These are phyloP conservation scores for Cryptococcus sp. DNA, from an alignment of 1,284 basidiomycete genomes.

Conservation along the genomic window DNA sequence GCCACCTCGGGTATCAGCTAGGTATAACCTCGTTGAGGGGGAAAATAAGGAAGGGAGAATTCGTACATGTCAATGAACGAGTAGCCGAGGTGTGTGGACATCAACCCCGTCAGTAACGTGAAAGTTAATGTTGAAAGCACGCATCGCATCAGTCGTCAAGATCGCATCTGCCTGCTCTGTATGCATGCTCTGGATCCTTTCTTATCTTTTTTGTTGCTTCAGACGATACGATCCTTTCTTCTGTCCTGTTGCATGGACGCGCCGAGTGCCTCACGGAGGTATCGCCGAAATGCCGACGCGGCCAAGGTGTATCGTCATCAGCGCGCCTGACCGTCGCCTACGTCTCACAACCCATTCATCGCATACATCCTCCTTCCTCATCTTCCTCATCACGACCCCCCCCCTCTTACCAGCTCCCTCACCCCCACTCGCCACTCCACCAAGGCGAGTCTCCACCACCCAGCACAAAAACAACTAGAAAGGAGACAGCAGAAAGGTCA, in stretches of 20 bases:
- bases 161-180: too few relatives aligned
- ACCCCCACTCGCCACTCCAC: background rate
- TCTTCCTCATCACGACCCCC: background rate
- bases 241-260: too few relatives aligned
- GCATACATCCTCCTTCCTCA: background rate
- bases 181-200: too few relatives aligned
- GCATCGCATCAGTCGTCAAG: too few relatives aligned
- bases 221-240: background rate
- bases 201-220: background rate
- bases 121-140: too few relatives aligned
- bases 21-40: too few relatives aligned
- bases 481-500: background rate
- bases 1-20: too few relatives aligned
- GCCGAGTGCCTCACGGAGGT: too few relatives aligned
- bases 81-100: too few relatives aligned
- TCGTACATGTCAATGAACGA: too few relatives aligned
- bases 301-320: background rate
- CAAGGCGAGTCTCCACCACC: background rate
- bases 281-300: too few relatives aligned
- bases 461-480: background rate
- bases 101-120: background rate
- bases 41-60: too few relatives aligned
- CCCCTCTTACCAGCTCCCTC: background rate
- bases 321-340: slow-evolving; percentile 3
- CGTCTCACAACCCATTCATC: background rate